Percentiles rank a stretch among this genome's conserved stretches.
Evolutionary conservation across 1,284 basidiomycete species (phyloP).

Genomic region (Neolentinus lepideus): DNA sequence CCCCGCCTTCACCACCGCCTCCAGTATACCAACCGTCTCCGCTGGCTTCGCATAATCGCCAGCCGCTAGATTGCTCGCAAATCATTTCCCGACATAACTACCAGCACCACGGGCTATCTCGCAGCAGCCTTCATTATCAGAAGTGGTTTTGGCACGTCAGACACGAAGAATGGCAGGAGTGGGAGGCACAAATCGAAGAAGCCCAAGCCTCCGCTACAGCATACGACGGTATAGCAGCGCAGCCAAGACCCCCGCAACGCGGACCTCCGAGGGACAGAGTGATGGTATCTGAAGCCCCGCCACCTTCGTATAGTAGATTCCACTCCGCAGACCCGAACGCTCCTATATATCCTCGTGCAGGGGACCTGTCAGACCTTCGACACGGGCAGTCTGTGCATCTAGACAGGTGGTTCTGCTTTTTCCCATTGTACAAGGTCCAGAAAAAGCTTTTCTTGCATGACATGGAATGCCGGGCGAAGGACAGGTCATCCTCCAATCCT

Average conservation of each 20-base stretch:
- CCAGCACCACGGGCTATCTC: conserved; percentile 49
- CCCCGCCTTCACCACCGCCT: neutral
- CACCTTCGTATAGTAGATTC: conserved; percentile 7
- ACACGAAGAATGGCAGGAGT: conserved; percentile 40
- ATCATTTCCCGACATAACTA: conserved; percentile 12
- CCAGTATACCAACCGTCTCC: neutral
- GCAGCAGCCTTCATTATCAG: conserved; percentile 44
- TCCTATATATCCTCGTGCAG: conserved; percentile 56
- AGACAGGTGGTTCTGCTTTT: conserved; percentile 33
- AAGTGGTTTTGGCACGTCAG: conserved; percentile 55
- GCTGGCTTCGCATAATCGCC: neutral
- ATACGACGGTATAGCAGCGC: conserved; percentile 22
- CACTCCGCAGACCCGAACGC: conserved; percentile 16
- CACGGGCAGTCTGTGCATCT: conserved; percentile 47
- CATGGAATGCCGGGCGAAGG: conserved; percentile 27
- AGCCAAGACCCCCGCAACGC: neutral
- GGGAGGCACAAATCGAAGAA: conserved; percentile 22
- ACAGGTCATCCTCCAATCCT: neutral
- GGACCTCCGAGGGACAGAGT: neutral
- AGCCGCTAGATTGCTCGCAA: neutral
- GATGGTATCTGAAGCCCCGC: conserved; percentile 9
- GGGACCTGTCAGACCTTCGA: conserved; percentile 48
- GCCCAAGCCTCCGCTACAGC: conserved; percentile 15
- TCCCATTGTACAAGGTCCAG: conserved; percentile 33
- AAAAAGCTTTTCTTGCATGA: conserved; percentile 58